phyloP scores from a whole-genome alignment of 768 basidiomycete species.

The Asterophora lycoperdoides region DNA sequence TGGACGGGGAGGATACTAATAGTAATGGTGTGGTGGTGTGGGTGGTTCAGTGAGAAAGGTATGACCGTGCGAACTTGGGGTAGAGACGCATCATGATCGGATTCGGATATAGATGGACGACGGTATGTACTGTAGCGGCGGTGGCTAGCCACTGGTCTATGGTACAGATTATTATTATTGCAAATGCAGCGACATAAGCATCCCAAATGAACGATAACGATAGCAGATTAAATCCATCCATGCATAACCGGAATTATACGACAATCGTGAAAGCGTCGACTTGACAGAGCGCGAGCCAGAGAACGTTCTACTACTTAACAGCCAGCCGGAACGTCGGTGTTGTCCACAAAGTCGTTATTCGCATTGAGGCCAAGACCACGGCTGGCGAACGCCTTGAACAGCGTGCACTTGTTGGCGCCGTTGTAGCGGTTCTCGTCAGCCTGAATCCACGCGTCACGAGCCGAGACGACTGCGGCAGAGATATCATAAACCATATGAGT shows the following conservation, averaged over 20 bases:
- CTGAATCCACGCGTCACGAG: slow-evolving; percentile 49
- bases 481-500: neutral
- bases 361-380: slow-evolving; percentile 43
- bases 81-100: too few relatives aligned
- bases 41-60: too few relatives aligned
- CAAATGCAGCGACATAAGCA: too few relatives aligned
- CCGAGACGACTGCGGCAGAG: slow-evolving; percentile 31
- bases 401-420: slow-evolving; percentile 40
- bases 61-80: too few relatives aligned
- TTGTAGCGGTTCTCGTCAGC: slow-evolving; percentile 45
- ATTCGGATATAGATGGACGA: too few relatives aligned
- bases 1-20: too few relatives aligned
- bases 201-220: neutral
- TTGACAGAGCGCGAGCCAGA: too few relatives aligned
- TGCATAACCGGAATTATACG: neutral
- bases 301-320: slow-evolving; percentile 13
- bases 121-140: too few relatives aligned
- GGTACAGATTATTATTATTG: too few relatives aligned
- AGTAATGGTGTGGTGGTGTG: too few relatives aligned
- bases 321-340: slow-evolving; percentile 25
- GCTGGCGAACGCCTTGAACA: slow-evolving; percentile 47
- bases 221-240: neutral
- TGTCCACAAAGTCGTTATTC: slow-evolving; percentile 22
- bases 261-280: neutral
- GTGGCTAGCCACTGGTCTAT: too few relatives aligned